Evolutionary conservation across 352 stramenopile species (phyloP), one percentile per base, ranked within the genome.

Genomic region (Phytophthora foliorum): DNA sequence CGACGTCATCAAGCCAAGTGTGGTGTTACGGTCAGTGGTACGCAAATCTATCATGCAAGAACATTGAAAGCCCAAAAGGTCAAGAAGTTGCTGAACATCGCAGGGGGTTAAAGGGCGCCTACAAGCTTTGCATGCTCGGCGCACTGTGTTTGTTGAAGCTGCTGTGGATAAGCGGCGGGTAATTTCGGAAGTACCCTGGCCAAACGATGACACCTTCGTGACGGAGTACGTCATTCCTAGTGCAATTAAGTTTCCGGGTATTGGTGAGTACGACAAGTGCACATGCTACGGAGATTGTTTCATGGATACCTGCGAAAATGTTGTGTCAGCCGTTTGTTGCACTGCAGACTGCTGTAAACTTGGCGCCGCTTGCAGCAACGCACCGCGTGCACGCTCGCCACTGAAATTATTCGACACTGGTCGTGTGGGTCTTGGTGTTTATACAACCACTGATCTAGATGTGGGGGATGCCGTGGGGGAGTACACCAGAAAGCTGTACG

Each of bases 371-470:
- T 65, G 46, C 22, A 53, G n/a, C 46, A 65, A 58, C 46, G 34
- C 24, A 2, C 24, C 17, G 4, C 22, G 34, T 4, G 21, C 48
- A 4, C 25, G 31, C 1, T 8, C n/a, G 6, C 36, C 55, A 2
- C 22, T 63, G 3, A 41, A 53, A 13, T 14, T 63, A 11, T 63
- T 48, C 10, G 42, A 55, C 0, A 63, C 42, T 4, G 19, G 21
- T 10, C 41, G 56, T 13, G n/a, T 49, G 0, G 56, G 56, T 0
- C n/a, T 63, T 2, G 56, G 56, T 2, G 36, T 58, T 1, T 54
- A 46, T 29, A 66, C 57, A 14, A 57, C 57, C 4, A 51, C 25
- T 24, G 24, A 39, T n/a, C n/a, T 66, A 1, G 25, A 66, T 3
- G 49, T 55, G 5, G 58, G 49, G 0, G 58, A 67, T n/a, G n/a